phyloP scores from a whole-genome alignment of 140 eudicot species.

The Ambrosia hybrid region DNA sequence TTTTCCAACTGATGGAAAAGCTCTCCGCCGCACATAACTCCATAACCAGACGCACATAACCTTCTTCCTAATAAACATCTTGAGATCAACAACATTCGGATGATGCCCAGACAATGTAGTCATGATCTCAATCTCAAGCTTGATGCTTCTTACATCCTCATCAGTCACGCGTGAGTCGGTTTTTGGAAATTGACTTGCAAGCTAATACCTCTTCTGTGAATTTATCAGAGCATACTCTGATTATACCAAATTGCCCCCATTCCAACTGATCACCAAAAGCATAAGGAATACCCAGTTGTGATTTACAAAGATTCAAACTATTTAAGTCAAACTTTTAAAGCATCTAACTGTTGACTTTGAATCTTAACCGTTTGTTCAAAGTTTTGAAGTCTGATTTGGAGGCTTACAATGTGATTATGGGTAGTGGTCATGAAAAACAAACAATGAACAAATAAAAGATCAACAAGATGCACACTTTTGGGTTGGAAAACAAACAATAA shows the following conservation, averaged over 20 bases:
- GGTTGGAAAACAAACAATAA: conserved; percentile 2
- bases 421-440: conserved; percentile 15
- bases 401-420: conserved; percentile 23
- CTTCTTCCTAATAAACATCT: conserved; percentile 75
- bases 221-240: conserved; percentile 60
- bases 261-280: conserved; percentile 68
- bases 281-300: conserved; percentile 25
- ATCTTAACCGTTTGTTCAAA: not conserved
- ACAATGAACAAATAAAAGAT: conserved; percentile 5
- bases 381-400: conserved; percentile 34
- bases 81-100: conserved; percentile 75
- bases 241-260: conserved; percentile 76
- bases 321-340: no score
- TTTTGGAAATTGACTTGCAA: conserved; percentile 73
- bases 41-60: conserved; percentile 74
- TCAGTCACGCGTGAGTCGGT: conserved; percentile 58
- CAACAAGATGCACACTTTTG: conserved; percentile 22
- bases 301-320: conserved; percentile 16
- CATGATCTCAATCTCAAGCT: conserved; percentile 83
- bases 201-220: conserved; percentile 57
- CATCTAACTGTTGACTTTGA: conserved; percentile 22
- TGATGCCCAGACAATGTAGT: conserved; percentile 69
- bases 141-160: conserved; percentile 63
- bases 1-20: conserved; percentile 61
- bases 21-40: conserved; percentile 94